These are phyloP conservation scores for Berkeleyomyces rouxiae DNA, from an alignment of 2,329 filamentous ascomycete genomes.

Conservation along the genomic window DNA sequence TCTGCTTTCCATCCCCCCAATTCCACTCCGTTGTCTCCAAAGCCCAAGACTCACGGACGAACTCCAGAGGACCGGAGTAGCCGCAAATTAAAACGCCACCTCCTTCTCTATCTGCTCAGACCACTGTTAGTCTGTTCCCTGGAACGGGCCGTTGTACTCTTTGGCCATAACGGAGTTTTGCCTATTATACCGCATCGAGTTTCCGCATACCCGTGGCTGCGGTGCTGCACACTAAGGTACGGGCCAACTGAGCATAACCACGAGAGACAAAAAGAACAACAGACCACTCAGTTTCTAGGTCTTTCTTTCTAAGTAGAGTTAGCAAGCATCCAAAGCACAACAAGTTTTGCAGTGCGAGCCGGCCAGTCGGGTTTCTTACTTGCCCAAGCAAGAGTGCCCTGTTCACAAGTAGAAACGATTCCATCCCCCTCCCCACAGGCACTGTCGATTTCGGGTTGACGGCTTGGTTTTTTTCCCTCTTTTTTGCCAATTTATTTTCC, in stretches of 20 bases:
- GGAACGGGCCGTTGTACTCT: too few species aligned
- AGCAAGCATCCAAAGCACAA: neutral
- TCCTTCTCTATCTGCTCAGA: too few species aligned
- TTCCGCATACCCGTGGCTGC: too few species aligned
- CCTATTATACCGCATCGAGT: too few species aligned
- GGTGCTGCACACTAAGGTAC: too few species aligned
- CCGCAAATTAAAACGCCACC: too few species aligned
- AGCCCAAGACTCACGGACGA: too few species aligned
- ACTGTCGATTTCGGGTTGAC: neutral
- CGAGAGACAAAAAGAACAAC: neutral
- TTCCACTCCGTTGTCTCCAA: too few species aligned
- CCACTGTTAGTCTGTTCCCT: too few species aligned
- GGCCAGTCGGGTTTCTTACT: neutral
- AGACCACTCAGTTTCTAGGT: neutral
- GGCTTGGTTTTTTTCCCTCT: neutral
- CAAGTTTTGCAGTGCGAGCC: neutral
- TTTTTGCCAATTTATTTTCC: neutral
- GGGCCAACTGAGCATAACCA: neutral
- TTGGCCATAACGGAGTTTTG: too few species aligned
- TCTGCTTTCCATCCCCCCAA: too few species aligned
- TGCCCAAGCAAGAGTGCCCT: neutral
- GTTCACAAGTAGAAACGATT: neutral
- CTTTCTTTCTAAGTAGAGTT: neutral
- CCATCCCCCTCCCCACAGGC: neutral
- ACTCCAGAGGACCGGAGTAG: too few species aligned